Base-by-base conservation (phyloP, 495 filamentous ascomycete genomes). In the Podospora bellae-mahoneyi region DNA sequence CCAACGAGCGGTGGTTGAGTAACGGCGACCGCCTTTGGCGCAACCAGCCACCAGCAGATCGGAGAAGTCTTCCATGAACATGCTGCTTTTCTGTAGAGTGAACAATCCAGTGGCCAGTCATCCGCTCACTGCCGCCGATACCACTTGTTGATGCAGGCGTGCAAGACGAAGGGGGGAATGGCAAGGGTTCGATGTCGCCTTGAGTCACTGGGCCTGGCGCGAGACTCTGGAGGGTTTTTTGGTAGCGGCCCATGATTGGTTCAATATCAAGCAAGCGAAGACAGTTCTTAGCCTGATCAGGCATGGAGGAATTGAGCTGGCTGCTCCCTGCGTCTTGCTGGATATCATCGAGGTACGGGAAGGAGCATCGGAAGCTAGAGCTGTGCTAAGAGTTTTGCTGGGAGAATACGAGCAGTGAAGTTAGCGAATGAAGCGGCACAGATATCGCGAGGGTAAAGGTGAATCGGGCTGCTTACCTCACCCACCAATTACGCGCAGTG, bases 211-310 rank as follows among this genome's bases (percentile, higher is more conserved):
- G 68, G 63, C 64, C 64, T 54, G 61, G 57, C 30, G 55, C 44
- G 58, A 48, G 54, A 59, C 2, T 48, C 13, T 48, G 27, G 15
- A 10, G 39, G 27, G 23, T 34, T 68, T 72, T 69, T 39, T 23
- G 5, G 68, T 30, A 57, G 23, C n/a, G 19, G 5, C 18, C 20
- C 15, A 34, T 66, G 53, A 75, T 79, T 78, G 75, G 77, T 55
- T 60, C 16, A 32, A 10, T 39, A 10, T 23, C 34, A 39, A 39
- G n/a, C 15, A 72, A 66, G 62, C 65, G 60, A 68, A 69, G 60
- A 73, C 68, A 65, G 56, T 65, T 67, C 67, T 66, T 73, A 71
- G 72, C 75, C 73, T 67, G 60, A 71, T 78, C 73, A 64, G 67
- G 68, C 62, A n/a, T 30, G 28, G 64, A 32, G 59, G 54, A 64